Evolutionary conservation across 768 basidiomycete species (phyloP), one percentile per base, ranked within the genome.

Genomic region (Sporobolomyces phaffii): DNA sequence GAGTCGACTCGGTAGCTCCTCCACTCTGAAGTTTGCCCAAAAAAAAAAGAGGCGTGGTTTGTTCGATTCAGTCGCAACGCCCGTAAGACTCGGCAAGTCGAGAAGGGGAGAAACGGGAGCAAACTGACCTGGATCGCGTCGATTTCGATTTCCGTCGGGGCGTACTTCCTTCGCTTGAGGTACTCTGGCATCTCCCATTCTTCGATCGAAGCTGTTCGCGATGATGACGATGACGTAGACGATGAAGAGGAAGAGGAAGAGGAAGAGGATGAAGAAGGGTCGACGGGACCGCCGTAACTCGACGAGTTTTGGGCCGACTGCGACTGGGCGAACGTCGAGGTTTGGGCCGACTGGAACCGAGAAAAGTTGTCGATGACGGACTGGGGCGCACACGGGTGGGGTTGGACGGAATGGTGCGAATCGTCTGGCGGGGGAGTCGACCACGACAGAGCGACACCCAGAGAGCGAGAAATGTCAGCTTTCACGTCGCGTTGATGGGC

Each of bases 321-420:
- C 24, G 36, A 54, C 26, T n/a, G 3, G 15, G 64, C 47, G 41
- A 49, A 14, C 18, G 64, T 24, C 26, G 58, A 31, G 7, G 49
- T 15, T 33, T 48, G 66, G 24, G 61, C 40, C 3, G 49, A 17
- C 9, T 52, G 33, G 57, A 62, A 68, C 38, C 57, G 61, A 4
- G 67, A 13, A 43, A 68, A 68, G 29, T 51, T 13, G 44, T 65
- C 64, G 61, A 70, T 54, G 22, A 59, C 43, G 24, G 50, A 48
- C 64, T 63, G 61, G 1, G 69, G 69, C 5, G 69, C 69, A 47
- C 57, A 70, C 15, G 69, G 69, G 58, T 70, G 69, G 9, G 69
- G 52, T 11, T 40, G 24, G 28, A 59, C 31, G 3, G 44, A 10
- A 47, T 63, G 65, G 20, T 38, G 24, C 15, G 50, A 26, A 20